Percentiles rank a stretch among this genome's conserved stretches.
Evolutionary conservation across 2,329 filamentous ascomycete genomes (phyloP).

Genomic region (Stromatinia cepivora): DNA sequence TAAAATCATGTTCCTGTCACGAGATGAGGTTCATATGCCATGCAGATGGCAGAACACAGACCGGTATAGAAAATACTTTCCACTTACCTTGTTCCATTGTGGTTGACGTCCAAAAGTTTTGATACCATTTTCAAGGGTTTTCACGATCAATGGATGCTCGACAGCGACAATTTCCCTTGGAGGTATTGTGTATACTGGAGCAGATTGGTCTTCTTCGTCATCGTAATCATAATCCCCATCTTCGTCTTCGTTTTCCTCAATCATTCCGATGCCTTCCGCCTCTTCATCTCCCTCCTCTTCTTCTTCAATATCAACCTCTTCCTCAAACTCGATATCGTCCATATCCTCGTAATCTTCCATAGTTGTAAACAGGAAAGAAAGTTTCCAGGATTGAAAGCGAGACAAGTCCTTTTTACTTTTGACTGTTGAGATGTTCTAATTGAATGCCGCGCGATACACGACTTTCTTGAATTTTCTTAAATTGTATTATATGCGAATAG

Average conservation of each 20-base stretch:
- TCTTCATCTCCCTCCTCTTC: slow-evolving; percentile 8
- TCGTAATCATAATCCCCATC: slow-evolving; percentile 10
- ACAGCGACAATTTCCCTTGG: slow-evolving; percentile 56
- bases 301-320: not conserved
- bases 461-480: not conserved
- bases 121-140: slow-evolving; percentile 63
- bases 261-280: not conserved
- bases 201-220: slow-evolving; percentile 24
- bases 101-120: slow-evolving; percentile 54
- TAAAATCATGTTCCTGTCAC: slow-evolving; percentile 21
- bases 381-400: slow-evolving; percentile 6
- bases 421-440: not conserved
- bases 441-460: not conserved
- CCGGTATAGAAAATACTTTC: not conserved
- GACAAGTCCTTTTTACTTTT: not conserved
- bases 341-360: slow-evolving; percentile 18
- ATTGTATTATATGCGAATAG: not conserved
- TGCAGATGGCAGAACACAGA: not conserved
- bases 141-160: slow-evolving; percentile 67
- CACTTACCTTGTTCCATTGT: slow-evolving; percentile 38
- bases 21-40: slow-evolving; percentile 23
- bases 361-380: not conserved
- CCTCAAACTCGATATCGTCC: slow-evolving; percentile 8
- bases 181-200: slow-evolving; percentile 53
- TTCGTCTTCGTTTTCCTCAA: slow-evolving; percentile 17